Conservation (phyloP, 306 rosid species). For the Dalbergia oliveri region DNA sequence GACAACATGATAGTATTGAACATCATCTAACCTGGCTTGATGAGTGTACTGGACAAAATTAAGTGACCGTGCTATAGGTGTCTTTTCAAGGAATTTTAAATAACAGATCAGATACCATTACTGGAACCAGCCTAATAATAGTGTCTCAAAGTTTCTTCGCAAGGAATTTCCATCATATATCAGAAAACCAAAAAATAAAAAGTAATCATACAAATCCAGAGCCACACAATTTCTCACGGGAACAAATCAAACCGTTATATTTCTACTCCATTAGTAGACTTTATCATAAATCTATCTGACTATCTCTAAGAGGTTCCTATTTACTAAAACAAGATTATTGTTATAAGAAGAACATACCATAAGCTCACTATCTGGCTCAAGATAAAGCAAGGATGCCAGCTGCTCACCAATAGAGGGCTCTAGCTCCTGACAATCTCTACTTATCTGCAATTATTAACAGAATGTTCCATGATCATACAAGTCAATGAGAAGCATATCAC, state of each 20-base stretch:
- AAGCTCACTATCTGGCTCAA: conserved; percentile 98
- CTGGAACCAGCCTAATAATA: neutral
- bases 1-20: neutral
- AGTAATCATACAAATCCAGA: conserved; percentile 7
- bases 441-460: conserved; percentile 73
- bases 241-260: conserved; percentile 18
- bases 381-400: conserved; percentile 94
- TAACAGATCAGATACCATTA: neutral
- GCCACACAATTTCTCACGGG: conserved; percentile 22
- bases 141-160: neutral
- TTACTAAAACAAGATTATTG: conserved; percentile 27
- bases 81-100: neutral
- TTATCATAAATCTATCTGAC: conserved; percentile 16
- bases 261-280: neutral
- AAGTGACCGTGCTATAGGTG: neutral
- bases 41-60: neutral
- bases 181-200: neutral
- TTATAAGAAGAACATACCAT: conserved; percentile 71
- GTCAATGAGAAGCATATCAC: conserved; percentile 16
- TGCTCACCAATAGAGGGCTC: conserved; percentile 96
- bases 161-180: conserved; percentile 25
- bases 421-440: conserved; percentile 99
- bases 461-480: conserved; percentile 32
- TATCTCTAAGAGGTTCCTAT: conserved; percentile 15
- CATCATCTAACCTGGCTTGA: neutral